Base-by-base conservation (phyloP, 192 early-diverging fungal species). In the Gigaspora rosea region DNA sequence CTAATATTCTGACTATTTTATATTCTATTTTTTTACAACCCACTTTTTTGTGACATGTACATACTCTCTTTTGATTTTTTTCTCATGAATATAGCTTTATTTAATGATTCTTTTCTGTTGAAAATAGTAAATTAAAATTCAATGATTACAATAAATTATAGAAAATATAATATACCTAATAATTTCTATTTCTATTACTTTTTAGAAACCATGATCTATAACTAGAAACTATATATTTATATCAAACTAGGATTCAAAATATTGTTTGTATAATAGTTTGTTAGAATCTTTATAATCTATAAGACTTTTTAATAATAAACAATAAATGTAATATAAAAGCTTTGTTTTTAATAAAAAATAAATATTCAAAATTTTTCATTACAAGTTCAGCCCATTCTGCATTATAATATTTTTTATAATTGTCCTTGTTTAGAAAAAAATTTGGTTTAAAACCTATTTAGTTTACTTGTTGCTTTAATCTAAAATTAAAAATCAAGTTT, bases 181-280 rank as follows among this genome's bases (percentile, higher is more conserved):
- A n/a, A n/a, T n/a, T n/a, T n/a, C n/a, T n/a, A n/a, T n/a, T n/a
- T n/a, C n/a, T n/a, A n/a, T n/a, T n/a, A n/a, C n/a, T n/a, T n/a
- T n/a, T n/a, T n/a, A n/a, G n/a, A n/a, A n/a, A n/a, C n/a, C n/a
- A n/a, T n/a, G n/a, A n/a, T n/a, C n/a, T n/a, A n/a, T n/a, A n/a
- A n/a, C n/a, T n/a, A n/a, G n/a, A n/a, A n/a, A n/a, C n/a, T n/a
- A n/a, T n/a, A n/a, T n/a, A n/a, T n/a, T n/a, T n/a, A 67, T 67
- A 52, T 77, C 64, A 77, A 65, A 77, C 63, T 47, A 77, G 47
- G 8, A 50, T 49, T 77, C 64, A 46, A 77, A 52, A 67, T 77
- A 62, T 54, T 27, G 35, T 20, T 67, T 73, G 64, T 75, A 8
- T 35, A 75, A 58, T 61, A 22, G 4, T 64, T 75, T 18, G 1